Conservation (phyloP, 306 rosid genomes). For the Fragaria nilgerrensis region DNA sequence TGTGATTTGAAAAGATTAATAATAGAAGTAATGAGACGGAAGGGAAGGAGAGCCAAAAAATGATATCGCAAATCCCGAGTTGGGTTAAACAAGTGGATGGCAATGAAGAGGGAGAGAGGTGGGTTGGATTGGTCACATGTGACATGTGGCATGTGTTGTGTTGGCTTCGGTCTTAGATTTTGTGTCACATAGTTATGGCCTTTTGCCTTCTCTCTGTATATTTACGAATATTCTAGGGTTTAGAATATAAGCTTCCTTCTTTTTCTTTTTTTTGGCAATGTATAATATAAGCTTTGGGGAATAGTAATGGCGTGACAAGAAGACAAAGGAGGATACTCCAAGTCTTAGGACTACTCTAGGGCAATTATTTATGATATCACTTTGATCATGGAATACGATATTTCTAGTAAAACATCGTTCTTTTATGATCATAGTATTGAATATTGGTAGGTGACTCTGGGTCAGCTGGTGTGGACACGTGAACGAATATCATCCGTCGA, state of each 20-base stretch:
- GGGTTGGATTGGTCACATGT: slow-evolving; percentile 4
- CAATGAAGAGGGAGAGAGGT: background rate
- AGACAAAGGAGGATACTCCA: background rate
- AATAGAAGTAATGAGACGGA: background rate
- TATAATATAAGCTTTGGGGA: no score
- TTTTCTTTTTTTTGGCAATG: no score
- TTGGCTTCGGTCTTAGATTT: background rate
- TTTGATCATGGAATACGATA: background rate
- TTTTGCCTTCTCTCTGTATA: background rate
- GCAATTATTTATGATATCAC: background rate
- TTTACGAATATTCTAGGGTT: background rate
- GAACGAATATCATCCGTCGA: background rate
- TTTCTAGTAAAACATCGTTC: background rate
- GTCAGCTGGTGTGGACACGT: background rate
- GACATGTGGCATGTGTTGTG: background rate
- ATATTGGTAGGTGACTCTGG: background rate
- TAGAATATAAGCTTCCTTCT: background rate
- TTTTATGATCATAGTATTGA: background rate
- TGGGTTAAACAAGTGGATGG: slow-evolving; percentile 16
- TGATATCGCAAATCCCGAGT: background rate
- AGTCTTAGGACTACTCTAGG: background rate
- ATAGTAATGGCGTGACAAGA: background rate
- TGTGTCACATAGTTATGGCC: background rate
- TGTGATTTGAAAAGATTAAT: background rate
- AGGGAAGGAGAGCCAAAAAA: slow-evolving; percentile 3